Evolutionary conservation across 2,329 filamentous ascomycete species (phyloP).

Genomic region (Coccinonectria pachysandricola): DNA sequence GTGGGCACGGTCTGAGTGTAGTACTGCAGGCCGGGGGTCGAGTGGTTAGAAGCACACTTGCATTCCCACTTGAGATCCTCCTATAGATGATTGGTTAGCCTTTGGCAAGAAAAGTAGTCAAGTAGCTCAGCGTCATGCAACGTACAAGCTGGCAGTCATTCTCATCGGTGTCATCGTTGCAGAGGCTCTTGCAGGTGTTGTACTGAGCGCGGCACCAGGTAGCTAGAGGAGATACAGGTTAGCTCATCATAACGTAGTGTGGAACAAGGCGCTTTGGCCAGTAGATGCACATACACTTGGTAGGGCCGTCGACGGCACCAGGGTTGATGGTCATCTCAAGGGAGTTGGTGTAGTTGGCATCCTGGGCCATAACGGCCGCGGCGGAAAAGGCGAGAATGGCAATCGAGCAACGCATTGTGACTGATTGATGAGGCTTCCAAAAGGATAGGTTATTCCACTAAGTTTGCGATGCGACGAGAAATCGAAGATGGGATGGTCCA

Average conservation of each 20-base stretch:
- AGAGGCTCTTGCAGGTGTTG: slow-evolving; percentile 40
- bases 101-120: neutral
- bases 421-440: slow-evolving; percentile 6
- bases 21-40: slow-evolving; percentile 40
- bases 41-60: slow-evolving; percentile 37
- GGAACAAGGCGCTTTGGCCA: too few species aligned
- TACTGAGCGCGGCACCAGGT: slow-evolving; percentile 41
- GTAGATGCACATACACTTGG: slow-evolving; percentile 30
- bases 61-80: slow-evolving; percentile 36
- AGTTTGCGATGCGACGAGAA: too few species aligned
- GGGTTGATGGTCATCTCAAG: slow-evolving; percentile 33
- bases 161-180: slow-evolving; percentile 24
- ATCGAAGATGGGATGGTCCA: too few species aligned
- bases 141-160: slow-evolving; percentile 40
- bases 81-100: slow-evolving; percentile 18
- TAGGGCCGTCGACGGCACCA: slow-evolving; percentile 20
- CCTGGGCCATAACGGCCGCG: slow-evolving; percentile 31
- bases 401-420: slow-evolving; percentile 32
- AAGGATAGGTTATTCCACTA: too few species aligned
- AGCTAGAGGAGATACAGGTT: slow-evolving; percentile 24
- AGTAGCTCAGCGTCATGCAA: neutral
- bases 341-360: slow-evolving; percentile 33
- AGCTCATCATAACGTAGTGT: slow-evolving; percentile 3
- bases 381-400: slow-evolving; percentile 35
- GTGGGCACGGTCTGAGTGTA: slow-evolving; percentile 42